Percentiles rank a stretch among this genome's conserved stretches.
Conservation (phyloP, 2,329 filamentous ascomycete genomes). For the Exophiala calicioides region DNA sequence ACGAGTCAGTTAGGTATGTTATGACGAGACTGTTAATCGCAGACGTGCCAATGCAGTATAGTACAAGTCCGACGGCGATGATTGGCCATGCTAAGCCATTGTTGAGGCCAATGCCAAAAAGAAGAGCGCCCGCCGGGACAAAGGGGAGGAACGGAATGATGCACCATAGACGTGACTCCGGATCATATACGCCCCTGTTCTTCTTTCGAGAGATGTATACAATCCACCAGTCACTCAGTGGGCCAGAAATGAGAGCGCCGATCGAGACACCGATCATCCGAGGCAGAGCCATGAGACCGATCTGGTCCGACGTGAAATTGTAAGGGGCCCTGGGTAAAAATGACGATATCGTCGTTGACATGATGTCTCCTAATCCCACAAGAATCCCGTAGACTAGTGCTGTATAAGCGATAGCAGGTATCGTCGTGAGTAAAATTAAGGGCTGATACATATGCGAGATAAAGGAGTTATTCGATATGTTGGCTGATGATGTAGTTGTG, state of each 20-base stretch:
- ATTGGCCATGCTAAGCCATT: slow-evolving; percentile 33
- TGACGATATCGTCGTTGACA: slow-evolving; percentile 49
- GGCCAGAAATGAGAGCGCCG: slow-evolving; percentile 44
- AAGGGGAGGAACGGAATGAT: slow-evolving; percentile 25
- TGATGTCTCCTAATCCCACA: slow-evolving; percentile 45
- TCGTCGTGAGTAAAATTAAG: slow-evolving; percentile 1
- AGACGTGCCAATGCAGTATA: slow-evolving; percentile 21
- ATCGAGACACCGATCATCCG: slow-evolving; percentile 44
- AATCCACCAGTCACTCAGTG: slow-evolving; percentile 43
- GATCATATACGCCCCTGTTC: slow-evolving; percentile 52
- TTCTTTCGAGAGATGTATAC: slow-evolving; percentile 42
- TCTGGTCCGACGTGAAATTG: slow-evolving; percentile 34
- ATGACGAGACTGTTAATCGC: slow-evolving; percentile 29
- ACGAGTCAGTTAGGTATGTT: slow-evolving; percentile 36
- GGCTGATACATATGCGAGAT: slow-evolving; percentile 27
- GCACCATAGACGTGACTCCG: slow-evolving; percentile 50
- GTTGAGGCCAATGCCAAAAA: slow-evolving; percentile 42
- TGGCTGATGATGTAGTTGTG: neutral
- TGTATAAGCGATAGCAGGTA: slow-evolving; percentile 41
- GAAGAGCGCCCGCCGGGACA: slow-evolving; percentile 39
- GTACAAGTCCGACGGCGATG: slow-evolving; percentile 30
- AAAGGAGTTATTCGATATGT: slow-evolving; percentile 26
- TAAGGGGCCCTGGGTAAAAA: slow-evolving; percentile 41
- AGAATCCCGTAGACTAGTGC: slow-evolving; percentile 43
- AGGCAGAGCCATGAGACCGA: slow-evolving; percentile 37